phyloP scores from a whole-genome alignment of 495 filamentous ascomycete genomes.

The Xanthoparmelia taractica region DNA sequence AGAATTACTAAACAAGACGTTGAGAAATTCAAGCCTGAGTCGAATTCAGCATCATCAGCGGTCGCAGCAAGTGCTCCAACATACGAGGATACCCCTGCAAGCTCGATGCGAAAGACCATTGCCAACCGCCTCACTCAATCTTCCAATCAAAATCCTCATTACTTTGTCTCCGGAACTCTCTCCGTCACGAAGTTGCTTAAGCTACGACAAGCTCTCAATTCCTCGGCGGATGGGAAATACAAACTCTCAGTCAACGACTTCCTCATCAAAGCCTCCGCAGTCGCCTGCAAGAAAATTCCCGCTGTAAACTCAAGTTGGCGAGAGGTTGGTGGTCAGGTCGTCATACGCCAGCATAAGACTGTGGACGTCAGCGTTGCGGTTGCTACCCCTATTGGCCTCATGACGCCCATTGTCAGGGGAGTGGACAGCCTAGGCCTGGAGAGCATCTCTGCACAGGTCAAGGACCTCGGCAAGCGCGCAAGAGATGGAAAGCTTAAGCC shows the following conservation, averaged over 20 bases:
- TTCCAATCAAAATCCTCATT: constrained; percentile 88
- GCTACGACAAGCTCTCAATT: constrained; percentile 90
- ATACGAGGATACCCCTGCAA: constrained; percentile 79
- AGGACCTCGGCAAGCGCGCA: constrained; percentile 93
- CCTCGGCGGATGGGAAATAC: constrained; percentile 80
- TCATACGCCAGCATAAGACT: constrained; percentile 85
- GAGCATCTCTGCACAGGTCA: constrained; percentile 78
- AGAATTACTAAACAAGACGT: constrained; percentile 87
- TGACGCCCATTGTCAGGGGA: constrained; percentile 92
- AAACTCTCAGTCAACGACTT: constrained; percentile 99
- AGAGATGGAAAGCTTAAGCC: constrained; percentile 98
- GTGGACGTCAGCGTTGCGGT: constrained; percentile 93
- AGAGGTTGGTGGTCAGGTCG: constrained; percentile 60
- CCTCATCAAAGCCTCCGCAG: constrained; percentile 88
- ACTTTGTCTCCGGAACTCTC: constrained; percentile 82
- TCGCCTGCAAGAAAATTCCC: constrained; percentile 86
- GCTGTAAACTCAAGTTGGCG: constrained; percentile 93
- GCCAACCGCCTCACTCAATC: constrained; percentile 86
- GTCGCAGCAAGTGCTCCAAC: constrained; percentile 48
- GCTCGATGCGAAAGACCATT: constrained; percentile 96
- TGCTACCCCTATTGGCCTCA: constrained; percentile 85
- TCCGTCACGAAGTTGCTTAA: constrained; percentile 92
- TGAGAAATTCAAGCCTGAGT: constrained; percentile 64
- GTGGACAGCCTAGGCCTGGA: constrained; percentile 77
- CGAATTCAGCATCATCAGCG: constrained; percentile 36